Base-by-base conservation (phyloP, 1,284 basidiomycete species). In the Ceratobasidium sp. region DNA sequence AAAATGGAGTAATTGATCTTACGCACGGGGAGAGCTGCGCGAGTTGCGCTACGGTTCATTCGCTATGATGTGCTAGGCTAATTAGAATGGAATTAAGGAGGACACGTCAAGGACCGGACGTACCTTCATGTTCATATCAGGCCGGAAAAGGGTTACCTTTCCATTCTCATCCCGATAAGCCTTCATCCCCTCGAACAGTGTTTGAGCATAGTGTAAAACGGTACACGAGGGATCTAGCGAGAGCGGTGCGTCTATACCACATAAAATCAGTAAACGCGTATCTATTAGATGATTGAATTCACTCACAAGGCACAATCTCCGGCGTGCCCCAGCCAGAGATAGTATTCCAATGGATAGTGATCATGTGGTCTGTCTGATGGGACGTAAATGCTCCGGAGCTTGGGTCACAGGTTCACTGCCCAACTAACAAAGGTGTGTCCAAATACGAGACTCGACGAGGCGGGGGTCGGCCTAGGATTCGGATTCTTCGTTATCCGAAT, bases 101-200 rank as follows among this genome's bases (percentile, higher is more conserved):
- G n/a, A 36, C 14, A 19, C 17, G 41, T 15, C 31, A 27, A 19
- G 47, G 27, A 54, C 9, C 36, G 27, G 24, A 48, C 67, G 29
- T 50, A 60, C 67, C 67, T 90, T 90, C 97, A 99, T 99, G 86
- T 99, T 99, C 92, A 97, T 97, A 82, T 99, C 96, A 0, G 98
- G 98, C 66, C 98, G 87, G 88, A 99, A 99, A 76, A 99, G 84
- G 15, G 94, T 91, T 15, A 98, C 89, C 65, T 89, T 90, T 27
- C 94, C 96, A 60, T 91, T 86, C 65, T 89, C 84, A 78, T 93
- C 91, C 74, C 92, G 88, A 85, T 99, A 99, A 0, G 97, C 97
- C 82, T 99, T 99, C 89, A 98, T 90, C 29, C 97, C 97, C 82
- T 99, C 97, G 80, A 99, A 99, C 72, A 94, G 81, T 36, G 90